Percentiles rank a stretch among this genome's conserved stretches.
These are phyloP conservation scores for Solanum infundibuliforme DNA, from an alignment of 257 asterid genomes.

Conservation along the genomic window DNA sequence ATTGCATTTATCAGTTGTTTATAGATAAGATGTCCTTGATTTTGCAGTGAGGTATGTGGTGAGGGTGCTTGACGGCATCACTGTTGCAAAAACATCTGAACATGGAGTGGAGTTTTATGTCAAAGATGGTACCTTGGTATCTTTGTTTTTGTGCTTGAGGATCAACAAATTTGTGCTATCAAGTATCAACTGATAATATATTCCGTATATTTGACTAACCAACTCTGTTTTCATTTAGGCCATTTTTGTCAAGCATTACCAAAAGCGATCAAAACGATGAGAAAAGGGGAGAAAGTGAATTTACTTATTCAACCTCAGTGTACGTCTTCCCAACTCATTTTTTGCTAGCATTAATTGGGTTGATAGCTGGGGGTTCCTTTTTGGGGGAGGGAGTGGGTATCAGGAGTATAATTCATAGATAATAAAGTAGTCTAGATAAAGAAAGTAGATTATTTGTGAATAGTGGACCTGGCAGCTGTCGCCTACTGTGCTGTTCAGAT, in stretches of 20 bases:
- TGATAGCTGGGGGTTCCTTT: neutral
- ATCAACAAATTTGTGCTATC: neutral
- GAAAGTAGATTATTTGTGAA: neutral
- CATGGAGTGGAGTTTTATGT: constrained; percentile 54
- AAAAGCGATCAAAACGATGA: constrained; percentile 67
- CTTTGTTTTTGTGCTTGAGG: neutral
- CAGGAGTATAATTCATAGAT: neutral
- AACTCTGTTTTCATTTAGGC: constrained; percentile 26
- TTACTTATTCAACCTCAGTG: constrained; percentile 54
- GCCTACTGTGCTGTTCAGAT: neutral
- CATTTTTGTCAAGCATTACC: constrained; percentile 57
- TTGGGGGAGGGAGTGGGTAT: neutral
- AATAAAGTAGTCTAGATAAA: neutral
- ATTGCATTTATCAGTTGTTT: neutral
- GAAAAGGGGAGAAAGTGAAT: constrained; percentile 50
- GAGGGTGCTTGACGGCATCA: constrained; percentile 34
- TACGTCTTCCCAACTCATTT: constrained; percentile 13
- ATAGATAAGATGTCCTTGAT: neutral
- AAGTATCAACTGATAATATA: neutral
- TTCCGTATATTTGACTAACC: neutral
- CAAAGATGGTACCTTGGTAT: constrained; percentile 41
- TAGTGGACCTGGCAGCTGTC: neutral
- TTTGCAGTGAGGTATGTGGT: constrained; percentile 45
- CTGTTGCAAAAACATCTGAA: constrained; percentile 44
- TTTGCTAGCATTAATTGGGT: neutral